Base-by-base conservation (phyloP, 176 grass and related monocot genomes). In the Oryza officinalis region DNA sequence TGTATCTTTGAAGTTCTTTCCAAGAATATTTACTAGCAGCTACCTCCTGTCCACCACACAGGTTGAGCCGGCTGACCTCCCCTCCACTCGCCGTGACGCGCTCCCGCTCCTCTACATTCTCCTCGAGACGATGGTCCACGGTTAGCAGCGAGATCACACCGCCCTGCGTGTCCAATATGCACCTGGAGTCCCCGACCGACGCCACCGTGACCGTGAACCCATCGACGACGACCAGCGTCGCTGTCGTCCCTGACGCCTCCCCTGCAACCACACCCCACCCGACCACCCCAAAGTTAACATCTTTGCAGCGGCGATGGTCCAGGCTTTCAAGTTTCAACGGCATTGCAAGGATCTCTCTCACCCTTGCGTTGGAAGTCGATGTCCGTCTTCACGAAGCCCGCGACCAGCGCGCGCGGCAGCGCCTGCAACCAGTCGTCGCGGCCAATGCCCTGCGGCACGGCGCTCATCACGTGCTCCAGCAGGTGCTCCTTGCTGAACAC, bases 301-400 rank as follows among this genome's bases (percentile, higher is more conserved):
- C 23, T 40, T 60, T 18, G 10, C 31, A 20, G 66, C 0, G 18
- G 76, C 33, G 9, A 72, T 77, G 1, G 32, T 57, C 28, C 15
- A 63, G 31, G 66, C 6, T 49, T 44, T 17, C 33, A 76, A 66
- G 10, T 49, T 44, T 12, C 33, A 76, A 66, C 11, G 72, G 43
- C 89, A 72, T 71, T 67, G 65, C 46, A 80, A 76, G 54, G 47
- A 65, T 78, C 10, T 78, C 10, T 78, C 59, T 83, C 85, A 93
- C 96, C 93, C 92, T 93, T 95, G 67, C 87, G 87, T 69, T 98
- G 96, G 83, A 98, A 98, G 87, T 94, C 91, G 23, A 95, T 98
- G 87, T 98, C 93, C 44, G 93, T 93, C 89, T 95, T 98, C 57
- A 98, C 91, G 77, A 98, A 98, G 78, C 96, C 96, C 4, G 96